These are phyloP conservation scores for Pestalotiopsis sp. DNA, from an alignment of 2,329 filamentous ascomycete species.

Conservation along the genomic window DNA sequence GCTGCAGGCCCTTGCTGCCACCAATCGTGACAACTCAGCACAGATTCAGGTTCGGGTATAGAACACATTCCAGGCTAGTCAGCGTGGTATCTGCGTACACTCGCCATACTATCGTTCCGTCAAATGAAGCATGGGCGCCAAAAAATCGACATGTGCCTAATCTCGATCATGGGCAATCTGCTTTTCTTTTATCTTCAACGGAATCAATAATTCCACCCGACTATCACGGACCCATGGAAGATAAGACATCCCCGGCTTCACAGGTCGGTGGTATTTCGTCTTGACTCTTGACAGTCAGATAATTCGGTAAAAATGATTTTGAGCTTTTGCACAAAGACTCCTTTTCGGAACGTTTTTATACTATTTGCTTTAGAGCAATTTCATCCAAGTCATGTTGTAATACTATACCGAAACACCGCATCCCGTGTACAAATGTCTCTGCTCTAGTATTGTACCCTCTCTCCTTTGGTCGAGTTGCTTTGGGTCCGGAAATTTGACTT, in stretches of 20 bases:
- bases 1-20: not conserved
- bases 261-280: too few species aligned
- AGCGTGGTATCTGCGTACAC: not conserved
- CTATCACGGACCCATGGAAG: too few species aligned
- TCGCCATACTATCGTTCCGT: not conserved
- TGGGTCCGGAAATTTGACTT: not conserved
- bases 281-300: too few species aligned
- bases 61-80: not conserved
- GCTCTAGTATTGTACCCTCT: not conserved
- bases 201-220: not conserved
- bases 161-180: not conserved
- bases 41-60: not conserved
- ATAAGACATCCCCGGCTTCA: too few species aligned
- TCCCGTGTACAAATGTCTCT: not conserved
- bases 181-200: not conserved
- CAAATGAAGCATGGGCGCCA: not conserved
- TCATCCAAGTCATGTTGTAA: too few species aligned
- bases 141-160: not conserved
- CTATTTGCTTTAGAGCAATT: too few species aligned
- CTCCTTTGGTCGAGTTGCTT: not conserved
- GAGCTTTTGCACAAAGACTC: too few species aligned
- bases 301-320: too few species aligned
- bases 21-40: not conserved
- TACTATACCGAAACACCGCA: not conserved
- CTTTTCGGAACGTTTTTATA: too few species aligned